phyloP scores from a whole-genome alignment of 202 grass and related monocot species.

The Sporobolus alterniflorus region DNA sequence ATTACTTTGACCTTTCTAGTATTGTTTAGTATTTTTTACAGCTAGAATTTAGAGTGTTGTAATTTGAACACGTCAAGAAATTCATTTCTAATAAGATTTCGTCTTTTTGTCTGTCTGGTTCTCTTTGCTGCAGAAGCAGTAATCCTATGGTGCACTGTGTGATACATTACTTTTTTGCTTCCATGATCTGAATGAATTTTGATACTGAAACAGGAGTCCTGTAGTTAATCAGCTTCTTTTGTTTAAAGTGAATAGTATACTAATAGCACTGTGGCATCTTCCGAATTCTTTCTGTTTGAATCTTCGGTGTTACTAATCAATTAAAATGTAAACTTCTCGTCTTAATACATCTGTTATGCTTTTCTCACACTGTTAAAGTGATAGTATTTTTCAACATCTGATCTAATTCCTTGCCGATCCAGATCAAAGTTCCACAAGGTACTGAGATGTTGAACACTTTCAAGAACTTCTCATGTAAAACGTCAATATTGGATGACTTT shows the following conservation, averaged over 20 bases:
- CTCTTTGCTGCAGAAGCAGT: conserved; percentile 10
- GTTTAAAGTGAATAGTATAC: not conserved
- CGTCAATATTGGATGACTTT: conserved; percentile 93
- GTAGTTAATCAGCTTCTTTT: conserved; percentile 6
- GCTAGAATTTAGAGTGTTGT: not conserved
- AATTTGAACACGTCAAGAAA: not conserved
- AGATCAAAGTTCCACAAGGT: conserved; percentile 87
- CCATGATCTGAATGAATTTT: not conserved
- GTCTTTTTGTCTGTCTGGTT: not conserved
- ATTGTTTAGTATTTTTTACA: not conserved
- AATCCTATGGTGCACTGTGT: not conserved
- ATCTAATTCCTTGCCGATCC: conserved; percentile 21
- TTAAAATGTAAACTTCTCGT: conserved; percentile 11
- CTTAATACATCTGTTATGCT: conserved; percentile 15
- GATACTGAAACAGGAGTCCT: not conserved
- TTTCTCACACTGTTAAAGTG: conserved; percentile 7
- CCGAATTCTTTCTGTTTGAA: conserved; percentile 6
- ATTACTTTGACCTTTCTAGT: conserved; percentile 34
- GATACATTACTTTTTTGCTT: conserved; percentile 14
- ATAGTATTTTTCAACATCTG: not conserved
- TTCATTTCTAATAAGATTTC: conserved; percentile 16
- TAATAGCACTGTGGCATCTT: not conserved
- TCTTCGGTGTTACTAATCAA: conserved; percentile 25
- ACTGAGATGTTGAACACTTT: conserved; percentile 85
- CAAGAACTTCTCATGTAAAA: conserved; percentile 81